phyloP scores from a whole-genome alignment of 305 asterid genomes.

The Fraxinus floribunda region DNA sequence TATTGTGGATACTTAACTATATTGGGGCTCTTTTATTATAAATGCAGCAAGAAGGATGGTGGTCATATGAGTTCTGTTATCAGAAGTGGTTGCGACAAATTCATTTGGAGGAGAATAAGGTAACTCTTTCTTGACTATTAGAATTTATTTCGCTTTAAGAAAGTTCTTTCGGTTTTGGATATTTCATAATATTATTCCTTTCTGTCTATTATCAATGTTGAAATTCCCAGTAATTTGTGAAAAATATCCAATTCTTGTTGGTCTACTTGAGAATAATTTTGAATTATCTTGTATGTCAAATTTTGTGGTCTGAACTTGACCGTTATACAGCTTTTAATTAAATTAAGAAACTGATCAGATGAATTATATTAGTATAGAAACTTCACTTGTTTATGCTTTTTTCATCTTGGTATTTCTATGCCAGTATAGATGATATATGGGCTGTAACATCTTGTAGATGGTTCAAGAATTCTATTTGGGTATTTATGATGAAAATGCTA shows the following conservation, averaged over 20 bases:
- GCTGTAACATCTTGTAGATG: constrained; percentile 38
- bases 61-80: constrained; percentile 97
- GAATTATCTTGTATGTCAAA: constrained; percentile 8
- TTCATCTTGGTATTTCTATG: constrained; percentile 1
- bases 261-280: not conserved
- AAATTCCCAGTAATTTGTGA: not conserved
- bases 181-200: constrained; percentile 10
- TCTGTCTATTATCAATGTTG: constrained; percentile 1
- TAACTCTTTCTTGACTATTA: constrained; percentile 25
- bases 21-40: constrained; percentile 22
- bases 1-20: not conserved
- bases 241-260: not conserved
- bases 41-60: constrained; percentile 99
- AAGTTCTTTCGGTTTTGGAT: constrained; percentile 11
- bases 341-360: constrained; percentile 8
- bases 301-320: constrained; percentile 6
- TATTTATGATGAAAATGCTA: not conserved
- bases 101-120: constrained; percentile 94
- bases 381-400: constrained; percentile 3
- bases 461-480: constrained; percentile 22
- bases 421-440: constrained; percentile 17
- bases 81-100: constrained; percentile 74
- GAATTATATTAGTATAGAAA: not conserved
- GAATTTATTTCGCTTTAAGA: not conserved
- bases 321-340: constrained; percentile 11